These are phyloP conservation scores for Yamadazyma diospyri DNA, from an alignment of 1,139 yeast genomes.

Conservation along the genomic window DNA sequence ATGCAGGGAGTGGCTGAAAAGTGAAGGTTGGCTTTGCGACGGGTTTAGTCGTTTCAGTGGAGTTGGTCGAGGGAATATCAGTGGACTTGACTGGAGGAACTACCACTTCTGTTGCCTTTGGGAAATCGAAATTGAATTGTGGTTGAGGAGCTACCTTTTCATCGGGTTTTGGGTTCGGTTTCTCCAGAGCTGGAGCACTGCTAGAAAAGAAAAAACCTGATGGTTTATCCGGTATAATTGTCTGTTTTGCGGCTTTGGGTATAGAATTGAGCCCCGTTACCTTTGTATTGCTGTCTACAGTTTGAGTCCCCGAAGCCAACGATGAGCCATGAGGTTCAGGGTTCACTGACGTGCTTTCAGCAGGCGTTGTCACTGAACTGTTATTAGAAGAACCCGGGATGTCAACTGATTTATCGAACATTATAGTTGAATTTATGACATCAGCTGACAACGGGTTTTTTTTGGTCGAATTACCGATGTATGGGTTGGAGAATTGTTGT, in stretches of 20 bases:
- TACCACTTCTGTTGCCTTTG: neutral
- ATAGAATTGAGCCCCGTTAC: no score
- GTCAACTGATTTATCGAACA: slow-evolving; percentile 28
- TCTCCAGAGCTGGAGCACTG: no score
- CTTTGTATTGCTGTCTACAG: no score
- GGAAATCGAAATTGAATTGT: neutral
- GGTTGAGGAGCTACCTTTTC: no score
- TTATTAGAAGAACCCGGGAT: slow-evolving; percentile 14
- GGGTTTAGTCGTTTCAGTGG: neutral
- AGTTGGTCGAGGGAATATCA: neutral
- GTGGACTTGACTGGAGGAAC: no score
- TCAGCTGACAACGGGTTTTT: slow-evolving; percentile 26
- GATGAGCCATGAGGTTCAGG: slow-evolving; percentile 8
- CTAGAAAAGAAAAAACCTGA: no score
- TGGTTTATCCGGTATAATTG: no score
- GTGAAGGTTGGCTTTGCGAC: neutral
- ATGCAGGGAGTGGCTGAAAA: no score
- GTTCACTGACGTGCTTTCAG: slow-evolving; percentile 13
- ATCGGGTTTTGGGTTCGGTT: no score
- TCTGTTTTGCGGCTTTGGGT: no score
- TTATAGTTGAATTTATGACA: slow-evolving; percentile 35
- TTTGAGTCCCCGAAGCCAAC: slow-evolving; percentile 4
- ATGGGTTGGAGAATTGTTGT: slow-evolving; percentile 51
- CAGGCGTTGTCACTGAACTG: slow-evolving; percentile 16
- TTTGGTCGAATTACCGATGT: slow-evolving; percentile 16